Evolutionary conservation across 495 filamentous ascomycete genomes (phyloP), one percentile per base, ranked within the genome.

Genomic region (Amniculicola lignicola): DNA sequence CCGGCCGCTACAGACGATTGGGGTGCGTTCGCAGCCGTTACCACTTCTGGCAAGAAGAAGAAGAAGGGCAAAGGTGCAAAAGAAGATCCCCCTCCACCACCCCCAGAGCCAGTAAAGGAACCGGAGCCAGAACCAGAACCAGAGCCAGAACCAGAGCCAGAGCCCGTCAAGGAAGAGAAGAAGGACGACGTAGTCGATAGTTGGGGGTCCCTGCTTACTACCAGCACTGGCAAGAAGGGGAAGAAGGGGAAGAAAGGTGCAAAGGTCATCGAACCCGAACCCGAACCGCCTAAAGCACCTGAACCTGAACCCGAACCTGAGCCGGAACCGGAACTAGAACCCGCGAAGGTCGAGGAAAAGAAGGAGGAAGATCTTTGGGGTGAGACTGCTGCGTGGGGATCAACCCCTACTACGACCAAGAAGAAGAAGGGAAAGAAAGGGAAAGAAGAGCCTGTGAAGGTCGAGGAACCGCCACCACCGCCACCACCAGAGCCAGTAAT

Each of bases 131-230:
- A 52, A 5, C 61, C 61, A 7, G 52, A 53, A 4, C 56, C 51
- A 2, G 61, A 75, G 29, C 67, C 73, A 41, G 75, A 75, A 11
- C 47, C 40, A 11, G 56, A 75, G 27, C 68, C 73, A 43, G 75
- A 76, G 59, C 71, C 67, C 19, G 72, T 74, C 44, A 51, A 25
- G 21, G 61, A 61, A 14, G 46, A 39, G 16, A 16, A 22, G 46
- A 50, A 50, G 38, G 45, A 43, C 19, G 54, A 57, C 1, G 28
- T 31, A 23, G 24, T 23, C 9, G 54, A 42, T n/a, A 45, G 36
- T 12, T 47, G 11, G 19, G 18, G 44, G 12, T 22, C 35, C 35
- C 36, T 42, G 5, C 44, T 57, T 1, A 37, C 21, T 38, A 43
- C 41, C 12, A n/a, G n/a, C n/a, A n/a, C n/a, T n/a, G n/a, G n/a